Evolutionary conservation across 805 yeast species (phyloP), one percentile per base, ranked within the genome.

Genomic region (Candida xiaguanensis): DNA sequence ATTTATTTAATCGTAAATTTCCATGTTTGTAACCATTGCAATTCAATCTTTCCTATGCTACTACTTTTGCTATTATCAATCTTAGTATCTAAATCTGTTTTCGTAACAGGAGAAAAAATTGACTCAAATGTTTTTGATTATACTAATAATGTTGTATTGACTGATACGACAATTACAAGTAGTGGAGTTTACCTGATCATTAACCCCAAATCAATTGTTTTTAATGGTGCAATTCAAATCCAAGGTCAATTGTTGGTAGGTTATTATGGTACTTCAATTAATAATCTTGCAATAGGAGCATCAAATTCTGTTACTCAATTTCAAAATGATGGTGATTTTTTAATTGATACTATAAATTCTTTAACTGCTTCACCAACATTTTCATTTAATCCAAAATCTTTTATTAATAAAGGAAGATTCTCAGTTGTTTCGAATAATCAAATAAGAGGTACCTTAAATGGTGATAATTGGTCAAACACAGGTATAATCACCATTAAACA

Each of bases 291-390:
- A 18, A 16, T 31, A n/a, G 9, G 14, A 9, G 27, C 28, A 19
- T 12, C 36, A 22, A 22, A 7, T 23, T 22, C 36, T 3, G 28
- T 23, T 18, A 22, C 12, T 23, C 24, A 32, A 23, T 32, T 32
- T 23, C 36, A 32, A 23, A 32, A 23, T 32, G 20, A 32, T n/a
- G 36, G 36, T 11, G 36, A 32, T 15, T 23, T 32, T 15, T 23
- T 32, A 32, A 16, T 32, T 4, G 36, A 32, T 23, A 32, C 36
- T 3, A 32, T 28, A 32, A 32, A 23, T 15, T 32, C 36, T 5
- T 5, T 9, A 4, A 23, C 14, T 22, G 14, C n/a, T 22, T 22
- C 28, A 14, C 36, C 36, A 5, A 23, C 4, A 6, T 5, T 32
- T 4, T 4, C 19, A 11, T 8, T 32, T 13, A 23, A 13, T 8